Evolutionary conservation across 106 monocot genomes (phyloP).

Genomic region (Platanthera zijinensis): DNA sequence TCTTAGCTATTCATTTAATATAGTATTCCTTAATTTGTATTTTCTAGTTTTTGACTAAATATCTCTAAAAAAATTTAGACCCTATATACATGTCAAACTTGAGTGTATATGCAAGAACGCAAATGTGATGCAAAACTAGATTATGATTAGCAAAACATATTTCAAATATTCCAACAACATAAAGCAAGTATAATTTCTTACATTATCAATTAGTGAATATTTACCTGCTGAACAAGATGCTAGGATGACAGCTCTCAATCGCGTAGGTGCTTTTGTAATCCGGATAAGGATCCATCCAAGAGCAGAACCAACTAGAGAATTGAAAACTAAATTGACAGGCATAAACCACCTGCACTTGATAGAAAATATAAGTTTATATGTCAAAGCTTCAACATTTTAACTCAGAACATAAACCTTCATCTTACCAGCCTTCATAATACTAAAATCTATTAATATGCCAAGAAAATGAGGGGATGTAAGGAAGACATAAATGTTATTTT

Average conservation of each 20-base stretch:
- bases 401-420: not conserved
- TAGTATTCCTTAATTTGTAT: not conserved
- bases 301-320: conserved; percentile 44
- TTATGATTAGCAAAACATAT: not conserved
- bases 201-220: not conserved
- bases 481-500: not conserved
- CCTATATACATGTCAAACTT: not conserved
- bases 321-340: conserved; percentile 71
- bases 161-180: not conserved
- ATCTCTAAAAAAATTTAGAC: not conserved
- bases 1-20: too few relatives aligned
- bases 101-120: not conserved
- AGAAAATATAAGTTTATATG: not conserved
- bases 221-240: conserved; percentile 82
- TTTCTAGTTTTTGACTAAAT: not conserved
- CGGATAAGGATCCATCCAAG: conserved; percentile 67
- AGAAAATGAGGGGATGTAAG: not conserved
- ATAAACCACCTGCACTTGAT: conserved; percentile 79
- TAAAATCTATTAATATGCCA: not conserved
- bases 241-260: conserved; percentile 52
- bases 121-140: not conserved
- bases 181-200: not conserved
- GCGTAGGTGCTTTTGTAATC: conserved; percentile 52
- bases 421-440: not conserved
- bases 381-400: not conserved